Percentiles rank a stretch among this genome's conserved stretches.
phyloP scores from a whole-genome alignment of 2,329 filamentous ascomycete genomes.

The Cladosporium velox region DNA sequence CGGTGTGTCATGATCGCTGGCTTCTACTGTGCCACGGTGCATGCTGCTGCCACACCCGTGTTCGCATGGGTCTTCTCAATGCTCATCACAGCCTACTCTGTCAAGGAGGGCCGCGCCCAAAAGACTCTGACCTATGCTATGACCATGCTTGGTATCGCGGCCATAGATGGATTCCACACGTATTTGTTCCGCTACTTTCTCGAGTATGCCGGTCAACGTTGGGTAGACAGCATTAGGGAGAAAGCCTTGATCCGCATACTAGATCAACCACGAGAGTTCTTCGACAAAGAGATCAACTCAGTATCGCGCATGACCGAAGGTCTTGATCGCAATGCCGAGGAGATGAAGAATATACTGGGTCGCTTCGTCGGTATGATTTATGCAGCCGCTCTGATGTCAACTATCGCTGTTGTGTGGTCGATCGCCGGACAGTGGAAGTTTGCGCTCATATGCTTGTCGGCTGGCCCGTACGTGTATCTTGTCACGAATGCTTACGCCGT shows the following conservation, averaged over 20 bases:
- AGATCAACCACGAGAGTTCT: slow-evolving; percentile 76
- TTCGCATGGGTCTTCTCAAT: slow-evolving; percentile 78
- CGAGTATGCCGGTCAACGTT: slow-evolving; percentile 70
- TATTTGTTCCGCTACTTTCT: slow-evolving; percentile 71
- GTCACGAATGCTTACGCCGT: slow-evolving; percentile 66
- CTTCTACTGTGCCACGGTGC: slow-evolving; percentile 61
- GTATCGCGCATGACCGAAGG: slow-evolving; percentile 66
- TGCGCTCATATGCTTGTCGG: slow-evolving; percentile 69
- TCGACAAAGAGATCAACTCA: slow-evolving; percentile 68
- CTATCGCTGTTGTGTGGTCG: slow-evolving; percentile 73
- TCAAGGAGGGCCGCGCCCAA: slow-evolving; percentile 50
- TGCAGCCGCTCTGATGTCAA: slow-evolving; percentile 66
- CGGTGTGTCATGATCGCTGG: slow-evolving; percentile 61
- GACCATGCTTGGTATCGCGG: slow-evolving; percentile 66
- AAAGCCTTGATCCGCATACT: slow-evolving; percentile 71
- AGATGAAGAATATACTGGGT: slow-evolving; percentile 80
- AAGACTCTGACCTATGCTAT: slow-evolving; percentile 68
- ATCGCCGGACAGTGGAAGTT: slow-evolving; percentile 75
- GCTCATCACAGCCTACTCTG: slow-evolving; percentile 70
- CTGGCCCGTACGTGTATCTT: slow-evolving; percentile 67
- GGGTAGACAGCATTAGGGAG: slow-evolving; percentile 72
- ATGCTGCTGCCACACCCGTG: slow-evolving; percentile 67
- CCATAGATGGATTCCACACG: slow-evolving; percentile 64
- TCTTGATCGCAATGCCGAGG: slow-evolving; percentile 80
- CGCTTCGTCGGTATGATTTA: slow-evolving; percentile 73